Base-by-base conservation (phyloP, 2,329 filamentous ascomycete species). In the Cordyceps javanica region DNA sequence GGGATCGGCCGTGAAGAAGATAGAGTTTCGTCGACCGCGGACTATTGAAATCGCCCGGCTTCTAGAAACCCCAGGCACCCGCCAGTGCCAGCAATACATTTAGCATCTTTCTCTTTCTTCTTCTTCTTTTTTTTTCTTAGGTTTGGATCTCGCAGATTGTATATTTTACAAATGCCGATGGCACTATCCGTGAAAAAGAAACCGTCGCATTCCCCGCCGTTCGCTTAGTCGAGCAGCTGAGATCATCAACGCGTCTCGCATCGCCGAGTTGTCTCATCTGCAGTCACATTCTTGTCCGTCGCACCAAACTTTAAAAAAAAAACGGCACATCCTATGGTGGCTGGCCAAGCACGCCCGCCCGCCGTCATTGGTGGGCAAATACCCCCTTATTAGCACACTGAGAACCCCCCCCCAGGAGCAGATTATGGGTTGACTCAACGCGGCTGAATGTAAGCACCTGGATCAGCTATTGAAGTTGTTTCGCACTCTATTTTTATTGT, bases 301-400 rank as follows among this genome's bases (percentile, higher is more conserved):
- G 13, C n/a, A 51, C 19, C n/a, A 38, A 55, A 55, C 52, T 46
- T 36, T 36, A 45, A 54, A 54, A 44, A 9, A 8, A 53, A 13
- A 9, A 13, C 30, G 11, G 30, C 30, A 32, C 30, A 6, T 6
- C 21, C 9, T 3, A n/a, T 14, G 28, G 41, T 42, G 26, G 19
- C 16, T 19, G 30, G 8, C 28, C 19, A 14, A 46, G 16, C 41
- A 38, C 23, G 3, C 30, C 2, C n/a, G n/a, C n/a, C 41, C 21
- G 23, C 36, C 23, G 3, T 39, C 5, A 55, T 46, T 55, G 30
- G 52, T 55, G 52, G 52, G 42, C 52, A 46, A 55, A 55, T 52
- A 3, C 25, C 16, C 11, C 21, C 14, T 11, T 19, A 28, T 28
- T 16, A 46, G 52, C 41, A n/a, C n/a, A n/a, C n/a, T n/a, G n/a